A percentile compares a stretch with the other conserved stretches of the same genome.
These are phyloP conservation scores for Podospora sp. DNA, from an alignment of 495 filamentous ascomycete species.

Conservation along the genomic window DNA sequence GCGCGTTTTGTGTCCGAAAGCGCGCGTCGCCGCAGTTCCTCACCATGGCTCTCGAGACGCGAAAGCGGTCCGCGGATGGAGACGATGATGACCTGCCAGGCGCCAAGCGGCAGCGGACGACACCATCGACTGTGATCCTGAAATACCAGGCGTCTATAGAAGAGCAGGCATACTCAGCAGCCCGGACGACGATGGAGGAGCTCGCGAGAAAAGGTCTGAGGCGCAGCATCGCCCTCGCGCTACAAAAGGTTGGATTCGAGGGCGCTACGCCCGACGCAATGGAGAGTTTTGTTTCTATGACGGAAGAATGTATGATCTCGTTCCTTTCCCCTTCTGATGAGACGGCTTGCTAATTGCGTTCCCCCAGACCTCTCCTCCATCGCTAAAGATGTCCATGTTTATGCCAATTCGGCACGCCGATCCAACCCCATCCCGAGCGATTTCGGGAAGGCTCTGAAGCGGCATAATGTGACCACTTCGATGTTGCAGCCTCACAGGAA, in stretches of 20 bases:
- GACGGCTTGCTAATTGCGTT: conserved; percentile 18
- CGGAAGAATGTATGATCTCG: conserved; percentile 42
- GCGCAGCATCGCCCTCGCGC: conserved; percentile 41
- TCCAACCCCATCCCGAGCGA: conserved; percentile 41
- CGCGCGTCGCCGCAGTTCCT: conserved; percentile 13
- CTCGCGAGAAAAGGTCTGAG: conserved; percentile 42
- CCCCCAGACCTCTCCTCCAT: conserved; percentile 41
- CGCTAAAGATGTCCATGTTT: conserved; percentile 34
- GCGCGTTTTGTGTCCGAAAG: conserved; percentile 17
- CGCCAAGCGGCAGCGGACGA: conserved; percentile 38
- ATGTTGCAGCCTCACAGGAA: conserved; percentile 46
- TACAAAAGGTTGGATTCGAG: conserved; percentile 49
- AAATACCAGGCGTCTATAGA: neutral
- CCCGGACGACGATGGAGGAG: conserved; percentile 28
- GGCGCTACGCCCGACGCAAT: conserved; percentile 43
- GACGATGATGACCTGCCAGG: conserved; percentile 26
- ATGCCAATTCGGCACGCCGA: conserved; percentile 42
- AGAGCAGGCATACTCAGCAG: conserved; percentile 11
- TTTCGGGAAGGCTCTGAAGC: conserved; percentile 42
- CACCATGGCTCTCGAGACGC: conserved; percentile 29
- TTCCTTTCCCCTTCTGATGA: neutral
- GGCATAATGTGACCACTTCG: conserved; percentile 39
- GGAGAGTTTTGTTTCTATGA: conserved; percentile 43
- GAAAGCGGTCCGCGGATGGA: conserved; percentile 32
- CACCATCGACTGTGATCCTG: conserved; percentile 17